Evolutionary conservation across 352 stramenopile genomes (phyloP), one percentile per base, ranked within the genome.

Genomic region (Phytopythium aichiense): DNA sequence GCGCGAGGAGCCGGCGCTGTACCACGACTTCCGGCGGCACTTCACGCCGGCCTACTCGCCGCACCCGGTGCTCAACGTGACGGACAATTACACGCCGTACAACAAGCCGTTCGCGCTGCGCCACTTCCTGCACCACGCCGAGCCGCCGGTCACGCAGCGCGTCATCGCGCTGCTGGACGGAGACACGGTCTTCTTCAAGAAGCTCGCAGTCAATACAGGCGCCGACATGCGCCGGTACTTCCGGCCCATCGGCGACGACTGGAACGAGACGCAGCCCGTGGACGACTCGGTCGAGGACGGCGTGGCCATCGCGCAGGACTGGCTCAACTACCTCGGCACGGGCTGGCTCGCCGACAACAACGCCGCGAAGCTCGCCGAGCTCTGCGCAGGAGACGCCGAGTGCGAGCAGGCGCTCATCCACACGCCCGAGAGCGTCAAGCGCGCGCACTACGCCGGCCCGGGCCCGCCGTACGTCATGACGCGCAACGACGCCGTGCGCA

Each of bases 401-500:
- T 57, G 54, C 54, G 54, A 38, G 22, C 71, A 71, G 25, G 64
- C 67, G 28, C 80, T 76, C 33, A 46, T 67, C 45, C 61, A 69
- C n/a, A 67, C 82, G 52, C 68, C 58, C 6, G 46, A 65, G 15
- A 68, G 69, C 4, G 74, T 83, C 12, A 74, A 65, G 1, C 63
- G 59, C 9, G 74, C 83, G 55, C 82, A 71, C 58, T 87, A 77
- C 40, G 68, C 67, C 6, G 78, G 74, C 31, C 77, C 71, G 2
- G 79, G 75, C 0, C 77, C 77, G n/a, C 77, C 77, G 46, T 86
- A 87, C 66, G 82, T 89, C 56, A 66, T 89, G 65, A 85, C 79
- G 11, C 69, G 63, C 37, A 58, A 69, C 54, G 76, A 87, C 46
- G 71, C 83, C 59, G 54, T 64, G 35, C 13, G n/a, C 20, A 76